Conservation (phyloP, 306 rosid genomes). For the Acacia melanoxylon region DNA sequence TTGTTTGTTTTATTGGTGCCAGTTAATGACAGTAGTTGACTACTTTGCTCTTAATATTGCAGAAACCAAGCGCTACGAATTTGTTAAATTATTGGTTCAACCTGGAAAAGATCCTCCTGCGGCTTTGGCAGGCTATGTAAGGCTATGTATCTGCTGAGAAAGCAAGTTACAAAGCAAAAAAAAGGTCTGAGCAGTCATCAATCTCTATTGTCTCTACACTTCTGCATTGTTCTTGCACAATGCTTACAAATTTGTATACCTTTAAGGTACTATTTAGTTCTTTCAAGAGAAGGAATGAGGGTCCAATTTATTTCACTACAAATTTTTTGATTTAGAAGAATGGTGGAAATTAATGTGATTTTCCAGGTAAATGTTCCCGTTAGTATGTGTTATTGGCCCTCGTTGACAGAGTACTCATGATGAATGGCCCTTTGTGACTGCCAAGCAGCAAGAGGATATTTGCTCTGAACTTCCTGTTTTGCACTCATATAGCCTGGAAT, state of each 20-base stretch:
- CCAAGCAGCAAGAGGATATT: conserved; percentile 73
- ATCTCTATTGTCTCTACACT: conserved; percentile 55
- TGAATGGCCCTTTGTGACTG: conserved; percentile 78
- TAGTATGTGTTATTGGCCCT: conserved; percentile 53
- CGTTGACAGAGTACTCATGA: conserved; percentile 73
- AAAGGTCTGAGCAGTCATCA: conserved; percentile 47
- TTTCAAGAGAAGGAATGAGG: neutral
- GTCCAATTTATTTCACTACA: conserved; percentile 14
- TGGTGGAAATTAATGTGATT: conserved; percentile 4
- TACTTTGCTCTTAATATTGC: conserved; percentile 36
- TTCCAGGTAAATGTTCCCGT: conserved; percentile 74
- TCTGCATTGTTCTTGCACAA: conserved; percentile 65
- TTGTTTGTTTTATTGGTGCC: conserved; percentile 16
- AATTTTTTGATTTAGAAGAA: conserved; percentile 8
- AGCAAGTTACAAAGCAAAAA: conserved; percentile 37
- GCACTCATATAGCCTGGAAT: conserved; percentile 70
- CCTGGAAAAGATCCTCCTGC: conserved; percentile 68
- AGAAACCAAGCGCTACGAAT: conserved; percentile 50
- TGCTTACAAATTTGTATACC: conserved; percentile 77
- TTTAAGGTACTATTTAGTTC: conserved; percentile 59
- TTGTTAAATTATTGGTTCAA: conserved; percentile 51
- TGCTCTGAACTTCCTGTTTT: conserved; percentile 84
- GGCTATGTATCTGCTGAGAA: conserved; percentile 44
- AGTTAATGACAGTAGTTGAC: conserved; percentile 24
- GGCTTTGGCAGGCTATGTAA: conserved; percentile 55